Conservation (phyloP, 352 stramenopile species). For the Blastocystis sp. region DNA sequence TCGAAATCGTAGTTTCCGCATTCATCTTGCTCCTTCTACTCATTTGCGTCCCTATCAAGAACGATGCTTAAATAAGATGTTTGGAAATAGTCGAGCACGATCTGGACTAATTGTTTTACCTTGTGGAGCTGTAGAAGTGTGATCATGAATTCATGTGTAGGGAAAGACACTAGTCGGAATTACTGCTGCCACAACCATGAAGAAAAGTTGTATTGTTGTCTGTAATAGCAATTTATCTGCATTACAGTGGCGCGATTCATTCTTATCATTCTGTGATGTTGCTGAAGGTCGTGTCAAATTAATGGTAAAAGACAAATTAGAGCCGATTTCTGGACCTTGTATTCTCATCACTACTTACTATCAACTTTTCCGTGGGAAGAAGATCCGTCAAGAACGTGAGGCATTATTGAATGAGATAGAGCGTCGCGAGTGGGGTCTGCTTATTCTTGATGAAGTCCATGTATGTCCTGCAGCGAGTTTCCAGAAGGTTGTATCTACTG, state of each 20-base stretch:
- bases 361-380: slow-evolving; percentile 90
- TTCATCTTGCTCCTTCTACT: slow-evolving; percentile 82
- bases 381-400: slow-evolving; percentile 83
- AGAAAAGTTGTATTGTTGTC: slow-evolving; percentile 93
- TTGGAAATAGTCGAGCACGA: slow-evolving; percentile 93
- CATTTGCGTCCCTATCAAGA: slow-evolving; percentile 96
- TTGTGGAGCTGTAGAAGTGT: slow-evolving; percentile 83
- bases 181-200: slow-evolving; percentile 90
- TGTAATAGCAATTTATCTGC: slow-evolving; percentile 92
- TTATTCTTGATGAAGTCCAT: slow-evolving; percentile 93
- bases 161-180: slow-evolving; percentile 89
- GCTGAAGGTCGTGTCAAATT: background rate
- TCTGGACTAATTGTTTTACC: slow-evolving; percentile 99
- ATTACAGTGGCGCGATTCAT: slow-evolving; percentile 70
- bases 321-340: background rate
- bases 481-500: slow-evolving; percentile 77
- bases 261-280: slow-evolving; percentile 50
- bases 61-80: slow-evolving; percentile 97
- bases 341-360: slow-evolving; percentile 95
- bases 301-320: slow-evolving; percentile 53
- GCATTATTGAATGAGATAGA: slow-evolving; percentile 93
- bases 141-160: slow-evolving; percentile 75
- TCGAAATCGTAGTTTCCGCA: slow-evolving; percentile 76
- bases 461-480: slow-evolving; percentile 98
- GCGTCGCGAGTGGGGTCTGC: slow-evolving; percentile 94